Percentiles rank a stretch among this genome's conserved stretches.
Conservation (phyloP, 2,329 filamentous ascomycete species). For the Cladosporium sp. region DNA sequence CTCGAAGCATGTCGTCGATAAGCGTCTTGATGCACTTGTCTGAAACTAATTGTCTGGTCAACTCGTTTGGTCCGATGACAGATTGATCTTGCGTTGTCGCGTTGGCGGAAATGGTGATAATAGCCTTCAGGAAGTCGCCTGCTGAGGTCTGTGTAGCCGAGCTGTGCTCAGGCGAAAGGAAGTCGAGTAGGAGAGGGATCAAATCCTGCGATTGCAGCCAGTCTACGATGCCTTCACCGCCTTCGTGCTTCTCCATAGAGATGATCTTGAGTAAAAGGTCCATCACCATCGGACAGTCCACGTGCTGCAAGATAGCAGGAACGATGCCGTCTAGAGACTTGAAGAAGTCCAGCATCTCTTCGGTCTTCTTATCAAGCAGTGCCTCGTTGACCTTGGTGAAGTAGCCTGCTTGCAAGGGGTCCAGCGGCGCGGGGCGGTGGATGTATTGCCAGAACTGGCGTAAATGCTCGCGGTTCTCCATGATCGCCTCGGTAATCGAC, state of each 20-base stretch:
- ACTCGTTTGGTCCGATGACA: slow-evolving; percentile 96
- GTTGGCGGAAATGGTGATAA: slow-evolving; percentile 98
- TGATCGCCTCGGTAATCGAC: slow-evolving; percentile 90
- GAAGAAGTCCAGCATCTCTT: slow-evolving; percentile 91
- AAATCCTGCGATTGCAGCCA: slow-evolving; percentile 91
- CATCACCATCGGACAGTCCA: slow-evolving; percentile 98
- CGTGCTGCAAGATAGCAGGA: slow-evolving; percentile 82
- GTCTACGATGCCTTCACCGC: slow-evolving; percentile 89
- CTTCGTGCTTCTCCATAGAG: slow-evolving; percentile 88
- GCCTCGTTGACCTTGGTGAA: slow-evolving; percentile 99
- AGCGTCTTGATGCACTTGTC: slow-evolving; percentile 77
- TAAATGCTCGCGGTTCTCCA: slow-evolving; percentile 78
- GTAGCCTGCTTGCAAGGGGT: slow-evolving; percentile 92
- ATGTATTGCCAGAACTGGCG: slow-evolving; percentile 90
- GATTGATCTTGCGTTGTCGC: slow-evolving; percentile 97
- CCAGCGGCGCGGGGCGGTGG: slow-evolving; percentile 77
- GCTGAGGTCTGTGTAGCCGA: slow-evolving; percentile 94
- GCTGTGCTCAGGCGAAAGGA: slow-evolving; percentile 79
- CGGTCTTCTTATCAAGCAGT: slow-evolving; percentile 96
- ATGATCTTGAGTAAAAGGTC: slow-evolving; percentile 96
- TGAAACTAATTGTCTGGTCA: slow-evolving; percentile 92
- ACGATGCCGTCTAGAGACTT: slow-evolving; percentile 81
- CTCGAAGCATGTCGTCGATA: slow-evolving; percentile 88
- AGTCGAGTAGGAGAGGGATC: slow-evolving; percentile 82
- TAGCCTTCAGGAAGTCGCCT: slow-evolving; percentile 96